A percentile compares a stretch with the other conserved stretches of the same genome.
phyloP scores from a whole-genome alignment of 1,284 basidiomycete genomes.

The Boletus semigastroideus region DNA sequence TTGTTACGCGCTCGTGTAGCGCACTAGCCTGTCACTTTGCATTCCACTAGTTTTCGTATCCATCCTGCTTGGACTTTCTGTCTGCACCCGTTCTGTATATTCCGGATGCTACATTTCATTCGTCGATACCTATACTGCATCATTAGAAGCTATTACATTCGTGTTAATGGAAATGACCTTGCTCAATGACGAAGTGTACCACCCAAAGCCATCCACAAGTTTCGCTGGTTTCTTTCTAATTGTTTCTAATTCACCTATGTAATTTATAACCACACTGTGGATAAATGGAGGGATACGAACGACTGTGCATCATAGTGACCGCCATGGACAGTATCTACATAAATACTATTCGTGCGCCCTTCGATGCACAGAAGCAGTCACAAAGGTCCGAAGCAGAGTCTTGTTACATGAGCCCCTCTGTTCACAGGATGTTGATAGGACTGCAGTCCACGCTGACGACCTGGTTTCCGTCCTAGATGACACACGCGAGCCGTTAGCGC shows the following conservation, averaged over 20 bases:
- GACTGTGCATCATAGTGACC: not conserved
- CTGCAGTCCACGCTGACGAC: constrained; percentile 6
- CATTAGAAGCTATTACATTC: constrained; percentile 15
- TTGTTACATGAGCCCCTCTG: not conserved
- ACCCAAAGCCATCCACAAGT: too few species aligned
- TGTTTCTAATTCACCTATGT: too few species aligned
- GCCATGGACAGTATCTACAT: not conserved
- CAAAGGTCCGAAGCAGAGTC: not conserved
- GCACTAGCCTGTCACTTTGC: not conserved
- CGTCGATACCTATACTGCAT: not conserved
- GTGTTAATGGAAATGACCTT: constrained; percentile 6
- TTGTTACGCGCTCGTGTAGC: constrained; percentile 27
- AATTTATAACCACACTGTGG: not conserved
- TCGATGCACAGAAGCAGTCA: not conserved
- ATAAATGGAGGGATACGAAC: not conserved
- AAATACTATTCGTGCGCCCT: not conserved
- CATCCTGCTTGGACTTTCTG: not conserved
- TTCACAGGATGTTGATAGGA: constrained; percentile 8
- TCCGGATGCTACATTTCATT: constrained; percentile 4
- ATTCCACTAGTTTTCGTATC: not conserved
- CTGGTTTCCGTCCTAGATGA: constrained; percentile 7
- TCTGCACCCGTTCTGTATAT: not conserved
- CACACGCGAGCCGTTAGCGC: not conserved
- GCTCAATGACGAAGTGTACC: too few species aligned
- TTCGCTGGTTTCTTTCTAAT: too few species aligned